Conservation (phyloP, 2,329 filamentous ascomycete species). For the Pseudocercospora fijiensis region DNA sequence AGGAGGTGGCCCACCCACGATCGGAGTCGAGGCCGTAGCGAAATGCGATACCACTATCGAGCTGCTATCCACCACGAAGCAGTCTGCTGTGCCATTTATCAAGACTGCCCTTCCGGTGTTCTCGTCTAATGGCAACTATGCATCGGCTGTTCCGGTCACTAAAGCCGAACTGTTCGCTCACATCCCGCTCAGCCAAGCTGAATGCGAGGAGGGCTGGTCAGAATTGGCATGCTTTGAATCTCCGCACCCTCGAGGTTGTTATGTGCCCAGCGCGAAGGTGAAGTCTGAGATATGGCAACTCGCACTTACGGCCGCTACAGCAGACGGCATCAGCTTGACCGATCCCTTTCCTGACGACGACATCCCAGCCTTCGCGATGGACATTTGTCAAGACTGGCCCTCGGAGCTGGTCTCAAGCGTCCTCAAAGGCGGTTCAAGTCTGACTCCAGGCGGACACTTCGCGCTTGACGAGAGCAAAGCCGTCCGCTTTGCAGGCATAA, state of each 20-base stretch:
- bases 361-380: conserved; percentile 21
- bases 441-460: conserved; percentile 29
- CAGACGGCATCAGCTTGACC: conserved; percentile 44
- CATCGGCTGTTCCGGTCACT: conserved; percentile 27
- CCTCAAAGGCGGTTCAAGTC: conserved; percentile 29
- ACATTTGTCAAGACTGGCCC: conserved; percentile 39
- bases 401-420: conserved; percentile 40
- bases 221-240: conserved; percentile 55
- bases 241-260: conserved; percentile 36
- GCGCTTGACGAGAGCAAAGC: conserved; percentile 29
- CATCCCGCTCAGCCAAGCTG: conserved; percentile 53
- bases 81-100: conserved; percentile 40
- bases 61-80: conserved; percentile 35
- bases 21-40: conserved; percentile 45
- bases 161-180: conserved; percentile 48
- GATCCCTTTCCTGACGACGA: conserved; percentile 38
- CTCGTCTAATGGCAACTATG: conserved; percentile 33
- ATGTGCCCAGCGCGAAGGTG: conserved; percentile 50
- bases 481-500: conserved; percentile 28
- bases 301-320: conserved; percentile 44
- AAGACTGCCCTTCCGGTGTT: conserved; percentile 43
- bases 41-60: conserved; percentile 48
- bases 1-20: conserved; percentile 25
- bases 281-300: conserved; percentile 52
- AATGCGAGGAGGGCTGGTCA: conserved; percentile 54